A percentile compares a stretch with the other conserved stretches of the same genome.
phyloP scores from a whole-genome alignment of 306 rosid genomes.

The Abrus precatorius region DNA sequence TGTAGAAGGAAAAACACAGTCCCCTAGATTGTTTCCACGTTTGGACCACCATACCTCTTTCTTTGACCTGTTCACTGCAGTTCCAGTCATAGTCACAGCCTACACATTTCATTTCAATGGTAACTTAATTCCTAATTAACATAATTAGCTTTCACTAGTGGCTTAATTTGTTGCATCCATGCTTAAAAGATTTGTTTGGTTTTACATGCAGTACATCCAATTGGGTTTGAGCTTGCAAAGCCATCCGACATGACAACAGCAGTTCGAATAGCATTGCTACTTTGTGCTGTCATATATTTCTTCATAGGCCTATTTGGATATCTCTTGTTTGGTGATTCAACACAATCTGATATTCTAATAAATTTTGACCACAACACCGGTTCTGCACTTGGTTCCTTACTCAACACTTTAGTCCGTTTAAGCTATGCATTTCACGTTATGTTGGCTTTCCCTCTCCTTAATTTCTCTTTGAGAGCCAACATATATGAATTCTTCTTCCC shows the following conservation, averaged over 20 bases:
- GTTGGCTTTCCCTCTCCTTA: conserved; percentile 83
- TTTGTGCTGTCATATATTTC: conserved; percentile 77
- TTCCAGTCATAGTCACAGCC: conserved; percentile 94
- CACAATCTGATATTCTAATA: conserved; percentile 74
- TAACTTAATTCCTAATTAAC: conserved; percentile 39
- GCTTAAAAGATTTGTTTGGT: not conserved
- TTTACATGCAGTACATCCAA: conserved; percentile 82
- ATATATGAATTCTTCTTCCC: conserved; percentile 86
- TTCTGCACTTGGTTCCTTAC: conserved; percentile 68
- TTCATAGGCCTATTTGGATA: conserved; percentile 86
- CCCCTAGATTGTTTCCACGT: conserved; percentile 74
- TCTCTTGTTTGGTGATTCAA: conserved; percentile 86
- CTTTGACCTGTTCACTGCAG: conserved; percentile 90
- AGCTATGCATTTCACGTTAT: conserved; percentile 87
- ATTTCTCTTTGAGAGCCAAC: conserved; percentile 81
- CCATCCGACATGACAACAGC: conserved; percentile 81
- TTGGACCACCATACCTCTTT: conserved; percentile 70
- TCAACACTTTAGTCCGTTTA: conserved; percentile 74
- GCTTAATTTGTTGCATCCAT: not conserved
- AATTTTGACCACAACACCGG: conserved; percentile 74
- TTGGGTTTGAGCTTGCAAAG: conserved; percentile 81
- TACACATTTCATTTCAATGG: conserved; percentile 98
- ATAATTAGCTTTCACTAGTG: not conserved
- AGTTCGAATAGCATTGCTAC: conserved; percentile 69
- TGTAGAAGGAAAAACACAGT: conserved; percentile 67